Conservation (phyloP, 2,329 filamentous ascomycete genomes). For the Claviceps citrina region DNA sequence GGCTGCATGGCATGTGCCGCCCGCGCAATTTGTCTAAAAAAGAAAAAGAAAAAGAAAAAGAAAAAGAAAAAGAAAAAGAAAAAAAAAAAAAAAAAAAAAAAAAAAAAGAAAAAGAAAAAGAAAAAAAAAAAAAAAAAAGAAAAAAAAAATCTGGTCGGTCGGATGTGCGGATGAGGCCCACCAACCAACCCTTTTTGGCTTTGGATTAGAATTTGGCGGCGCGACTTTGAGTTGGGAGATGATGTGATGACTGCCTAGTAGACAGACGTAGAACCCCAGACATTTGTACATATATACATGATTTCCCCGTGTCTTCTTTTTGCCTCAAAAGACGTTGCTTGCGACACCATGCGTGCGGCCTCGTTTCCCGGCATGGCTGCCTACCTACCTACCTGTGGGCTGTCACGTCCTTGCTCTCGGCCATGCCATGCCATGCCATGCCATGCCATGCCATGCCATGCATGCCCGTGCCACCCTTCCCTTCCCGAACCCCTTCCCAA, state of each 20-base stretch:
- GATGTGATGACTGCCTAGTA: no score
- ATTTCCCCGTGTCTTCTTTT: neutral
- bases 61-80: no score
- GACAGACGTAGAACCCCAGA: neutral
- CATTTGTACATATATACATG: neutral
- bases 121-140: neutral
- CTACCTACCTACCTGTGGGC: neutral
- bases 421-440: neutral
- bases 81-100: no score
- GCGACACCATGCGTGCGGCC: conserved; percentile 1
- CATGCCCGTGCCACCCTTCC: no score
- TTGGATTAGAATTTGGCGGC: neutral
- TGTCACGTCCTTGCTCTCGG: neutral
- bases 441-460: neutral
- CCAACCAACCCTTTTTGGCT: neutral
- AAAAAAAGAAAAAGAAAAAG: no score
- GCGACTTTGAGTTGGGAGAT: neutral
- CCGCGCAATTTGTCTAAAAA: no score
- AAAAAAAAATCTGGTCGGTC: neutral
- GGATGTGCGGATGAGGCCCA: conserved; percentile 1
- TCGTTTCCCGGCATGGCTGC: neutral
- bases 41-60: no score
- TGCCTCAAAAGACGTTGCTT: neutral
- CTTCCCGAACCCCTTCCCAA: no score
- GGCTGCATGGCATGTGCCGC: no score